Evolutionary conservation across 2,329 filamentous ascomycete species (phyloP), one percentile per base, ranked within the genome.

Genomic region (Didymella lethalis): DNA sequence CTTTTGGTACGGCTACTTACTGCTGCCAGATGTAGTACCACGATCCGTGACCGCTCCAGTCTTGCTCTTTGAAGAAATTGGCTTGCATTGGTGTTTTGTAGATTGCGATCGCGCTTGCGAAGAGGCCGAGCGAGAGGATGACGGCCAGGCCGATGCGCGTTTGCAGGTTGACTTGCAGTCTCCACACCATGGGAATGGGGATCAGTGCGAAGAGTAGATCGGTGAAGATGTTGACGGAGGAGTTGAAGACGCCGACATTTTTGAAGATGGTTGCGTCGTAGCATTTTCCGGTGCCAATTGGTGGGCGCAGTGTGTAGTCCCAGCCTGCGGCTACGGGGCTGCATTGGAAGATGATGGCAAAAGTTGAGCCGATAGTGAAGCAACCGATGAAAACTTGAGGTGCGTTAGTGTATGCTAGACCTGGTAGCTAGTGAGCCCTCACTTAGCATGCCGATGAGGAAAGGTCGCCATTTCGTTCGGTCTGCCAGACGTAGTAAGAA

Each of bases 241-340:
- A 81, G 68, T 83, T 82, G 65, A 79, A 78, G 36, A 84, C 65
- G 16, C 80, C 81, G 25, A 83, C 77, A n/a, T 74, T 74, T 18
- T 74, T 78, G 67, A 80, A 83, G 1, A 76, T 78, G 78, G n/a
- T 71, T 69, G 8, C 74, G 73, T 48, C 46, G 32, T 67, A 68
- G 63, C 69, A 72, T 45, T 66, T 66, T 8, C 64, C 68, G 16
- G 51, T 58, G 32, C 66, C 63, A 1, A 20, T 62, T 8, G 68
- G 69, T 32, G 69, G 69, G 32, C 63, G 63, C 26, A 71, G n/a
- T 0, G 38, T 56, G 48, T 51, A 63, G 57, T 82, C 73, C 80
- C 82, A 84, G 6, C 73, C 75, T 12, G 82, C 81, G 4, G 63
- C 50, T 25, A 83, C 72, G 0, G 82, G 81, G 16, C 75, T 63